Percentiles rank a stretch among this genome's conserved stretches.
phyloP scores from a whole-genome alignment of 495 filamentous ascomycete genomes.

The Aeminium ludgeri region DNA sequence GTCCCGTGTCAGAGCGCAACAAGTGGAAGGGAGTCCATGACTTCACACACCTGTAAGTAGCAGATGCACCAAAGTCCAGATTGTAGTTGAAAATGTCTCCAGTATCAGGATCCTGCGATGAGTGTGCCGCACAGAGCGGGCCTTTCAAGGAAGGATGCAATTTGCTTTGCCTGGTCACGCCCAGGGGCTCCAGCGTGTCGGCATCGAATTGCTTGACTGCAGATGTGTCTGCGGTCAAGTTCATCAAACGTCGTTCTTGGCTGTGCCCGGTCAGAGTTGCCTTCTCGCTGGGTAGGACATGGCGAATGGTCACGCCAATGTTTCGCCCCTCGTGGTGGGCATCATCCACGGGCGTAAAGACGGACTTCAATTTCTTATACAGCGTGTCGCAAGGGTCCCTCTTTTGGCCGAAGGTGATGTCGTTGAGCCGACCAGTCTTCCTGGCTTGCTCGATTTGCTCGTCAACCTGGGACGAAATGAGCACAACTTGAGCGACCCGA shows the following conservation, averaged over 20 bases:
- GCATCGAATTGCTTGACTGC: slow-evolving; percentile 42
- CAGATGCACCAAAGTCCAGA: slow-evolving; percentile 30
- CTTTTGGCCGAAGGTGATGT: slow-evolving; percentile 44
- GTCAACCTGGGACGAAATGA: slow-evolving; percentile 23
- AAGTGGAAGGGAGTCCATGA: slow-evolving; percentile 22
- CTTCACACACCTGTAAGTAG: slow-evolving; percentile 50
- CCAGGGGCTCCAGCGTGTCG: slow-evolving; percentile 52
- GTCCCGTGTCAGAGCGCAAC: too few relatives aligned
- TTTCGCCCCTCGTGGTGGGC: slow-evolving; percentile 25
- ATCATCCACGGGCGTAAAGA: slow-evolving; percentile 24
- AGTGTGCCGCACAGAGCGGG: slow-evolving; percentile 45
- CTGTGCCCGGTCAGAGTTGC: slow-evolving; percentile 4
- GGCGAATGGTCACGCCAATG: slow-evolving; percentile 42
- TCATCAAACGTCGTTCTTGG: neutral
- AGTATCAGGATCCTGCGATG: slow-evolving; percentile 49
- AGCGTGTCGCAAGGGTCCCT: slow-evolving; percentile 50
- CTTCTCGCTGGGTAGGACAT: slow-evolving; percentile 37
- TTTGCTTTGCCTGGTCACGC: slow-evolving; percentile 34
- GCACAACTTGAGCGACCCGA: too few relatives aligned
- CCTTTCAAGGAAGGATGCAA: slow-evolving; percentile 54
- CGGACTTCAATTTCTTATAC: slow-evolving; percentile 48
- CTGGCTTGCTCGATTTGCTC: slow-evolving; percentile 36
- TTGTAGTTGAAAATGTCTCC: slow-evolving; percentile 73
- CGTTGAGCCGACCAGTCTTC: slow-evolving; percentile 30
- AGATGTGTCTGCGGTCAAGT: neutral